Evolutionary conservation across 1,139 yeast species (phyloP).

Genomic region (Scheffersomyces titani): DNA sequence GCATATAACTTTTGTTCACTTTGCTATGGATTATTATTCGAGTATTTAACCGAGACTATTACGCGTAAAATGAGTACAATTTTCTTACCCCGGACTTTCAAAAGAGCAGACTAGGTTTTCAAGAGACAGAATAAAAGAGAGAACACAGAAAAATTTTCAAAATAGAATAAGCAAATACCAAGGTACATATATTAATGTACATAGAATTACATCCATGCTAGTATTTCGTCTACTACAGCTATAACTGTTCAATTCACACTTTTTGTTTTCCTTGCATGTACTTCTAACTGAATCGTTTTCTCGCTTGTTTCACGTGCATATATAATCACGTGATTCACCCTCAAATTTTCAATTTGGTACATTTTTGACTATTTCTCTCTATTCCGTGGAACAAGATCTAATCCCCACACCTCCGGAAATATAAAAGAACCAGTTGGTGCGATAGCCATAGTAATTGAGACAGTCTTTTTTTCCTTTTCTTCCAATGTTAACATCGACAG

Average conservation of each 20-base stretch:
- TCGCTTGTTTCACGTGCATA: neutral
- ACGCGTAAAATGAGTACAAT: neutral
- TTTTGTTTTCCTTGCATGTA: no score
- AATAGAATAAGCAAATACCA: neutral
- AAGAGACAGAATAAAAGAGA: no score
- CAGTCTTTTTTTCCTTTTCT: neutral
- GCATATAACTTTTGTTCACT: no score
- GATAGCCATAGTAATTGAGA: neutral
- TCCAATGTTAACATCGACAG: neutral
- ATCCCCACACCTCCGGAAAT: neutral
- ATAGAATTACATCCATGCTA: no score
- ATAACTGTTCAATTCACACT: neutral
- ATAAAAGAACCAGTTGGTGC: neutral
- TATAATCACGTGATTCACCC: neutral
- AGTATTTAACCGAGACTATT: neutral
- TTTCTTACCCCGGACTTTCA: neutral
- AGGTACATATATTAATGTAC: neutral
- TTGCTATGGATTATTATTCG: neutral
- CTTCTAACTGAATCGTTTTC: neutral
- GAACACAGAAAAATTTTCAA: neutral
- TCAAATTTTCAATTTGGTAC: neutral
- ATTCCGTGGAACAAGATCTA: neutral
- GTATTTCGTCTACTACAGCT: neutral
- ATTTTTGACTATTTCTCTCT: neutral
- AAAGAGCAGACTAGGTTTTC: no score